phyloP scores from a whole-genome alignment of 768 basidiomycete species.

The Amanita inopinata region DNA sequence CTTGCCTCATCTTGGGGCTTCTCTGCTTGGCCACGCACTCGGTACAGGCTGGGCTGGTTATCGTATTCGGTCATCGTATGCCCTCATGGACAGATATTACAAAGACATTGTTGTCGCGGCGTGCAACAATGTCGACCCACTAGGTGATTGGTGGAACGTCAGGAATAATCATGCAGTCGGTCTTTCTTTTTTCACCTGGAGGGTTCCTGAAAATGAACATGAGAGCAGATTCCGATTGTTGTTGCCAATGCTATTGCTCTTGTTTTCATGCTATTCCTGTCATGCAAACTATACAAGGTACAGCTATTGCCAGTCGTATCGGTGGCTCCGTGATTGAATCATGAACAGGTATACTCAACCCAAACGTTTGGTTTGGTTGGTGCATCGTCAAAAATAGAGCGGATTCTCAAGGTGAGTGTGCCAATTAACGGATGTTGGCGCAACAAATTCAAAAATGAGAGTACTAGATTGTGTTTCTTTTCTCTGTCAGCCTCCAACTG shows the following conservation, averaged over 20 bases:
- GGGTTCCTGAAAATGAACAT: slow-evolving; percentile 1
- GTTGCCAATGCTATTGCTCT: slow-evolving; percentile 28
- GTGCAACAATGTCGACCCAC: slow-evolving; percentile 30
- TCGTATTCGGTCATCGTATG: slow-evolving; percentile 25
- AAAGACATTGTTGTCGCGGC: slow-evolving; percentile 24
- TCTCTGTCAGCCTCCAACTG: slow-evolving; percentile 39
- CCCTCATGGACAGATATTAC: slow-evolving; percentile 23
- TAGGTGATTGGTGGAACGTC: slow-evolving; percentile 34
- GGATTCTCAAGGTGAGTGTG: slow-evolving; percentile 35
- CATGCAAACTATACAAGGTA: slow-evolving; percentile 34
- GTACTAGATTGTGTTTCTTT: slow-evolving; percentile 34
- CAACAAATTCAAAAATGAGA: not conserved
- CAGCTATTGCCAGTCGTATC: too few species aligned
- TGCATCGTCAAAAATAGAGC: slow-evolving; percentile 31
- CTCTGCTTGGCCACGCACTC: slow-evolving; percentile 35
- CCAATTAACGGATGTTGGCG: not conserved
- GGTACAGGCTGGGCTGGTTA: slow-evolving; percentile 39
- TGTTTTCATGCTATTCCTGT: slow-evolving; percentile 26
- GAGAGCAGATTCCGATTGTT: slow-evolving; percentile 29
- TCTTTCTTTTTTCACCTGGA: slow-evolving; percentile 5
- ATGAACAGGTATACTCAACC: slow-evolving; percentile 30
- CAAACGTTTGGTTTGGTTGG: slow-evolving; percentile 42
- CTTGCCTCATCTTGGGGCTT: slow-evolving; percentile 40
- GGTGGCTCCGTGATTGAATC: not conserved
- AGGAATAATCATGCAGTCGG: slow-evolving; percentile 27